Conservation (phyloP, 768 basidiomycete genomes). For the Mycena galericulata region DNA sequence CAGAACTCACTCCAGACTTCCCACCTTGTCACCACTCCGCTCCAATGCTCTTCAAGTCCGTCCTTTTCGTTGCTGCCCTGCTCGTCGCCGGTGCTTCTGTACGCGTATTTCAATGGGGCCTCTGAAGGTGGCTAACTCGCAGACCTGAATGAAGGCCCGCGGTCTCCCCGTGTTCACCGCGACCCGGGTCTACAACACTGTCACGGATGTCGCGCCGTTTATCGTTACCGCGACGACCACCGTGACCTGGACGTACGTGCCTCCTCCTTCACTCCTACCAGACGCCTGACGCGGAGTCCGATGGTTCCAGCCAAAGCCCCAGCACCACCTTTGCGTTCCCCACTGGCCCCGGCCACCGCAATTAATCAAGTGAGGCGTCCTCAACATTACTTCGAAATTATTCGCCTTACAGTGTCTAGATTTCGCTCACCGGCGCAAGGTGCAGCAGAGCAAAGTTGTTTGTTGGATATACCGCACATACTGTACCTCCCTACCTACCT, state of each 20-base stretch:
- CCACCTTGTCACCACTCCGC: not conserved
- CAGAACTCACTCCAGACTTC: not conserved
- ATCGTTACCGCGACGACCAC: conserved; percentile 4
- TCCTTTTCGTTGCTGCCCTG: not conserved
- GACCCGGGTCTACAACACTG: conserved; percentile 13
- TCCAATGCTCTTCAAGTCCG: conserved; percentile 16
- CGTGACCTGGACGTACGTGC: conserved; percentile 3
- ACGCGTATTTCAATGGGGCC: not conserved
- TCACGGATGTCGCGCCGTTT: conserved; percentile 14
- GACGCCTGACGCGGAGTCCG: too few species aligned
- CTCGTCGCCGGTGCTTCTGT: not conserved
- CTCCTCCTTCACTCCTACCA: not conserved
- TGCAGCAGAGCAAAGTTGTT: too few species aligned
- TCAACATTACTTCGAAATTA: not conserved
- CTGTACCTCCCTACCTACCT: too few species aligned
- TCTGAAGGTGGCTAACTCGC: not conserved
- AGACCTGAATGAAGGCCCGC: not conserved
- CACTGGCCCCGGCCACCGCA: conserved; percentile 10
- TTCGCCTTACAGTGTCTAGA: not conserved
- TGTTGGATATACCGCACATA: too few species aligned
- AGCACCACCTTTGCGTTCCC: conserved; percentile 4
- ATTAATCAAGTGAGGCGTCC: not conserved
- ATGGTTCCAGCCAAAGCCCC: not conserved
- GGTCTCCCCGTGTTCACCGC: conserved; percentile 9
- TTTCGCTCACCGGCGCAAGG: too few species aligned